Evolutionary conservation across 164 flowering plant species (phyloP), one percentile per base, ranked within the genome.

Genomic region (Annona squamosa): DNA sequence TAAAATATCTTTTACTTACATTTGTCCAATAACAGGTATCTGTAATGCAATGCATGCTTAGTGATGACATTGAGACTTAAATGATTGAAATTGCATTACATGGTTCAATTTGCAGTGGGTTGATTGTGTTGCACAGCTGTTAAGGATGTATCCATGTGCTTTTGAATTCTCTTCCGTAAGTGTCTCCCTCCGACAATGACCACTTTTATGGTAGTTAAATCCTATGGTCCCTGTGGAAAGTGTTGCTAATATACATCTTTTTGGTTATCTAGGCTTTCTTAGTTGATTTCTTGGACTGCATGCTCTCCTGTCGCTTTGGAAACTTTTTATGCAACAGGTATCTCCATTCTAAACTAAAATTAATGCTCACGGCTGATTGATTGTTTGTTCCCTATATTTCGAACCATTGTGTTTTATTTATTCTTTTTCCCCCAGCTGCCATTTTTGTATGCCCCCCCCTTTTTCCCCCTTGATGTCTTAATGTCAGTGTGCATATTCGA

Each of bases 281-380:
- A 75, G 99, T 93, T 74, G 98, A 96, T 81, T 86, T 96, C 72
- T 69, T 93, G 82, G 99, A 93, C 76, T 89, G 90, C 78, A 71
- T 91, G 79, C 87, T 89, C 63, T 96, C 99, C 1, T 91, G 92
- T 82, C 98, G 97, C 69, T 93, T 96, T 83, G 99, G 99, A 4
- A 96, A 96, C 86, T 96, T 96, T 82, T 81, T 96, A 63, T 91
- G 97, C 83, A 96, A 96, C 77, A 91, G 97, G 99, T 93, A 85
- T n/a, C 65, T 71, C 63, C 19, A 62, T 44, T 18, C 61, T 48
- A 56, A 68, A 68, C 12, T 17, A 7, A n/a, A 42, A n/a, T 37
- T 44, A 66, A 46, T 46, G 13, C 48, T 52, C 68, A 37, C n/a
- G 2, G 17, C 65, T n/a, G 18, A 18, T 6, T 2, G 5, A n/a